These are phyloP conservation scores for Diplosphaera chodatii DNA, from an alignment of 139 green algal genomes.

Conservation along the genomic window DNA sequence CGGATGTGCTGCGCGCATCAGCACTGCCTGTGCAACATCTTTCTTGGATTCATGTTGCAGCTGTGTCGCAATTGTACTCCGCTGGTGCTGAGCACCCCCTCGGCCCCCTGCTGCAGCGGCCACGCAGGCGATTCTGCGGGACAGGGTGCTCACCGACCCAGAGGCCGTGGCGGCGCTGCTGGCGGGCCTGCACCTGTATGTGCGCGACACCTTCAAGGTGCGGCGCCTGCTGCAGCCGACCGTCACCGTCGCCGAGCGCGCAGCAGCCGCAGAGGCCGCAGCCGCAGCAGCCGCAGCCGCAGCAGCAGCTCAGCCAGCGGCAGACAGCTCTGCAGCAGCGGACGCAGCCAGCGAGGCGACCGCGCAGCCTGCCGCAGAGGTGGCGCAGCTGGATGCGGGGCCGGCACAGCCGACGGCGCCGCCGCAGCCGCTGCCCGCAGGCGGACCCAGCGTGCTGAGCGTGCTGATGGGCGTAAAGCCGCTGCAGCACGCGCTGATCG, in stretches of 20 bases:
- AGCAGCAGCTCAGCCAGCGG: neutral
- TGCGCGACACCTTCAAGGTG: conserved; percentile 41
- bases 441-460: conserved; percentile 37
- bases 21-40: neutral
- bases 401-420: conserved; percentile 2
- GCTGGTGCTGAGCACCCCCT: neutral
- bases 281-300: conserved; percentile 1
- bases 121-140: conserved; percentile 30
- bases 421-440: neutral
- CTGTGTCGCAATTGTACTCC: no score
- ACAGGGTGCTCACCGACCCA: conserved; percentile 41
- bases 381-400: no score
- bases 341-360: no score
- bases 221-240: conserved; percentile 38
- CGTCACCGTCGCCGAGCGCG: neutral
- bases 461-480: conserved; percentile 51
- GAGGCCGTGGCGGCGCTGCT: conserved; percentile 38
- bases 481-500: conserved; percentile 49
- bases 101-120: conserved; percentile 21
- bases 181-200: conserved; percentile 38
- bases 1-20: conserved; percentile 7
- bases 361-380: no score
- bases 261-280: neutral
- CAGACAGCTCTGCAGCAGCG: no score
- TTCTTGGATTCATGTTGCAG: no score